These are phyloP conservation scores for Suhomyces panamericanus DNA, from an alignment of 1,139 yeast species.

Conservation along the genomic window DNA sequence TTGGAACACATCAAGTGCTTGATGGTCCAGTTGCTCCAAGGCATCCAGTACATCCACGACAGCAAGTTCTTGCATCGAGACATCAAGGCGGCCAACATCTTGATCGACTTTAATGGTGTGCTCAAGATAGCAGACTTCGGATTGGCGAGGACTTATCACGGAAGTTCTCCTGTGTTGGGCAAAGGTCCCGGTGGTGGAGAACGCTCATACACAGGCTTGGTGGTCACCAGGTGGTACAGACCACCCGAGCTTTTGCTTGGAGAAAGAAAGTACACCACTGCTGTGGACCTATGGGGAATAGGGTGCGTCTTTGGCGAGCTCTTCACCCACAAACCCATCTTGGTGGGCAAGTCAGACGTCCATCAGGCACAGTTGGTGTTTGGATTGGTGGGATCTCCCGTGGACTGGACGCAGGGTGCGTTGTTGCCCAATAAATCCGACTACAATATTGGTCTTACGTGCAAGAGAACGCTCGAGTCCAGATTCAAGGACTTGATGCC, in stretches of 20 bases:
- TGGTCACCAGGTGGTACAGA: slow-evolving; percentile 96
- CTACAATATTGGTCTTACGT: slow-evolving; percentile 44
- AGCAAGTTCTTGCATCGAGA: slow-evolving; percentile 79
- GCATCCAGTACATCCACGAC: slow-evolving; percentile 80
- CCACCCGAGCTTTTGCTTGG: slow-evolving; percentile 92
- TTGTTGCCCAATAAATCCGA: slow-evolving; percentile 60
- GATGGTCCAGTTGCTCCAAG: slow-evolving; percentile 73
- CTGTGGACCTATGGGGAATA: slow-evolving; percentile 95
- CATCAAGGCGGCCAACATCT: slow-evolving; percentile 89
- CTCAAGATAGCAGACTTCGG: slow-evolving; percentile 92
- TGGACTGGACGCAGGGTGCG: slow-evolving; percentile 65
- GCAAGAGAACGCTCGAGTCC: slow-evolving; percentile 55
- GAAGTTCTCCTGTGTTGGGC: slow-evolving; percentile 58
- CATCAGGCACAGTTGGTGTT: slow-evolving; percentile 88
- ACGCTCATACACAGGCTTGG: slow-evolving; percentile 80
- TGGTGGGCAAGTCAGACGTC: slow-evolving; percentile 84
- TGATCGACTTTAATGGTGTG: slow-evolving; percentile 73
- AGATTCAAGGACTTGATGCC: slow-evolving; percentile 38
- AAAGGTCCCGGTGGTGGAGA: slow-evolving; percentile 74
- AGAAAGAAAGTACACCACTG: slow-evolving; percentile 82
- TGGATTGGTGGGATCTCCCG: slow-evolving; percentile 79
- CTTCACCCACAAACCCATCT: slow-evolving; percentile 75
- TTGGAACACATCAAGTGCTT: slow-evolving; percentile 80
- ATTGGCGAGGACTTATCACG: slow-evolving; percentile 74
- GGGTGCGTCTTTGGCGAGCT: slow-evolving; percentile 96